Evolutionary conservation across 805 yeast species (phyloP).

Genomic region (Hanseniaspora thailandica): DNA sequence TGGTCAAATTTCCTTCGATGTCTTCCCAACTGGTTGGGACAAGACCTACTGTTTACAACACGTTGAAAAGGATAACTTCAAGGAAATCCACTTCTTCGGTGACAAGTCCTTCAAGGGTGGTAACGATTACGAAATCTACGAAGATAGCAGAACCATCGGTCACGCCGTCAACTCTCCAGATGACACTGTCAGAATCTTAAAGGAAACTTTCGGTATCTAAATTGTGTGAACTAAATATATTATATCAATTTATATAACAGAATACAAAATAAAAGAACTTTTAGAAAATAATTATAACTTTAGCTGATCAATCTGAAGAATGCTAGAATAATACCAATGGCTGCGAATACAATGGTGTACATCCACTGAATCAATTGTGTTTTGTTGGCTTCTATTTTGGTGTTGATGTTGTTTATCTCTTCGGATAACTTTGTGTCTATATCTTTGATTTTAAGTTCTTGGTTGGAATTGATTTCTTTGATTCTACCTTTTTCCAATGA

Average conservation of each 20-base stretch:
- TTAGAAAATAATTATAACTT: neutral
- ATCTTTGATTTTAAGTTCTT: constrained; percentile 86
- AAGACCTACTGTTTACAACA: constrained; percentile 96
- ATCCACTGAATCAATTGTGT: constrained; percentile 98
- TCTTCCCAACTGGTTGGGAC: constrained; percentile 99
- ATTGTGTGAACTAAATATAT: neutral
- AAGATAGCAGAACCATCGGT: constrained; percentile 86
- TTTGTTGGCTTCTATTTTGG: constrained; percentile 89
- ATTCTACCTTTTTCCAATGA: constrained; percentile 91
- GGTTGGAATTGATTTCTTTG: constrained; percentile 84
- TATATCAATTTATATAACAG: constrained; percentile 13
- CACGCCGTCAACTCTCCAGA: constrained; percentile 83
- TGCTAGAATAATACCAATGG: constrained; percentile 85
- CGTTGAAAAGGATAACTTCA: constrained; percentile 73
- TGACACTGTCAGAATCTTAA: constrained; percentile 77
- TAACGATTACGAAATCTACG: constrained; percentile 94
- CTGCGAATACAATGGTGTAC: constrained; percentile 96
- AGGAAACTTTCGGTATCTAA: constrained; percentile 51
- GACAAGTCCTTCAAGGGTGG: constrained; percentile 97
- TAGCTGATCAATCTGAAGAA: constrained; percentile 71
- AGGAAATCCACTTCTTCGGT: constrained; percentile 92
- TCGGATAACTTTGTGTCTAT: constrained; percentile 91
- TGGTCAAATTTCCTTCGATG: constrained; percentile 98
- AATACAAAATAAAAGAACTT: neutral
- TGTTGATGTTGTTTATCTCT: constrained; percentile 86